phyloP scores from a whole-genome alignment of 306 rosid genomes.

The Begonia fuchsioides region DNA sequence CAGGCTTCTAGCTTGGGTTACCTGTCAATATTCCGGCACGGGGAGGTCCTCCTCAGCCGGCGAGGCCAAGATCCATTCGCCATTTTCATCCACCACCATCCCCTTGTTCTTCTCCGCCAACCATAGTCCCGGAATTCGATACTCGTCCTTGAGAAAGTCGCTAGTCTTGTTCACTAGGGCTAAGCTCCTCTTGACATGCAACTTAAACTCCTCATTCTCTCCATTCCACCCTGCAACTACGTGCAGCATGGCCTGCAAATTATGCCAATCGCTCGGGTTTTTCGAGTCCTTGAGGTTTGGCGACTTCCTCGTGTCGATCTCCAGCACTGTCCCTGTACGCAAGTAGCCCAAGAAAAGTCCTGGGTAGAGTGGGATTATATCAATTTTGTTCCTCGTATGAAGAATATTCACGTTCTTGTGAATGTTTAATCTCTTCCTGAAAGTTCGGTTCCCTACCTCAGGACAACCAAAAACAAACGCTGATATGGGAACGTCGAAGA shows the following conservation, averaged over 20 bases:
- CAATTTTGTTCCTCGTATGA: constrained; percentile 37
- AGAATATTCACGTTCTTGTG: constrained; percentile 17
- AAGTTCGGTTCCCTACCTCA: constrained; percentile 16
- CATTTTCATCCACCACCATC: constrained; percentile 32
- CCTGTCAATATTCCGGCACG: constrained; percentile 25
- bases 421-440: background rate
- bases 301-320: constrained; percentile 38
- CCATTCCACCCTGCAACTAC: constrained; percentile 79
- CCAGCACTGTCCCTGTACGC: constrained; percentile 23
- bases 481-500: constrained; percentile 25
- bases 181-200: constrained; percentile 52
- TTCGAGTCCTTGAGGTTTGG: constrained; percentile 39
- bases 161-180: constrained; percentile 52
- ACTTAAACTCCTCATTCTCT: constrained; percentile 20
- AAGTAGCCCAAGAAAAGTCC: constrained; percentile 27
- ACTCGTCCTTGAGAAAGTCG: constrained; percentile 26
- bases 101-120: constrained; percentile 72
- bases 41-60: constrained; percentile 46
- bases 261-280: constrained; percentile 50
- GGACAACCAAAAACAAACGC: constrained; percentile 37
- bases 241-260: constrained; percentile 55
- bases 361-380: constrained; percentile 27
- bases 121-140: constrained; percentile 32
- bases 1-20: no score
- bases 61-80: constrained; percentile 36